Evolutionary conservation across 2,329 filamentous ascomycete genomes (phyloP).

Genomic region (Sarocladiaceae sp.): DNA sequence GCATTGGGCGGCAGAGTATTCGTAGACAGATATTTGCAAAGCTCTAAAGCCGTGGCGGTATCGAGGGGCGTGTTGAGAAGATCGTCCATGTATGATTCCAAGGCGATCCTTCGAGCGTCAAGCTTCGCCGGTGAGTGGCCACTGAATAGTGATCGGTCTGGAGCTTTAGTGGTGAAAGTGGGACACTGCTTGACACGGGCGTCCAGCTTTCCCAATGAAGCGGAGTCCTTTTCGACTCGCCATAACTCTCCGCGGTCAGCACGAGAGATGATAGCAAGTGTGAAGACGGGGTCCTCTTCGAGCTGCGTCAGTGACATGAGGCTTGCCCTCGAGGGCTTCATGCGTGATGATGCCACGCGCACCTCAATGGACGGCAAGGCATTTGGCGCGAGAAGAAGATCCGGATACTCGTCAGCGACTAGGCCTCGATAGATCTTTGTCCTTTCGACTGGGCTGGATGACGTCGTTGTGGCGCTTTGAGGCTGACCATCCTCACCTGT

Average conservation of each 20-base stretch:
- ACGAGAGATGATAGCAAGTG: slow-evolving; percentile 77
- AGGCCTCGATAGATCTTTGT: slow-evolving; percentile 69
- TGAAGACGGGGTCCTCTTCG: slow-evolving; percentile 93
- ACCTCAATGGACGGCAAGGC: slow-evolving; percentile 82
- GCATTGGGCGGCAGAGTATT: slow-evolving; percentile 58
- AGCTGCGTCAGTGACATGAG: slow-evolving; percentile 73
- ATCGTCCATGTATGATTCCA: slow-evolving; percentile 82
- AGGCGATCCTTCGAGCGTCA: slow-evolving; percentile 74
- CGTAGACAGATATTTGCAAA: slow-evolving; percentile 83
- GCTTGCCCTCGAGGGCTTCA: slow-evolving; percentile 86
- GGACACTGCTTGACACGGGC: slow-evolving; percentile 70
- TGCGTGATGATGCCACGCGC: slow-evolving; percentile 87
- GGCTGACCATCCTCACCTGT: neutral
- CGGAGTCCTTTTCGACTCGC: slow-evolving; percentile 89
- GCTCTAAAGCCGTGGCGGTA: slow-evolving; percentile 67
- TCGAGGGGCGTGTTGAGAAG: slow-evolving; percentile 81
- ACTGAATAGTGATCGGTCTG: slow-evolving; percentile 81
- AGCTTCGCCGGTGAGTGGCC: slow-evolving; percentile 93
- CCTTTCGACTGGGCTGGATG: slow-evolving; percentile 36
- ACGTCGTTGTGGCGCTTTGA: slow-evolving; percentile 16
- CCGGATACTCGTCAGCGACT: slow-evolving; percentile 80
- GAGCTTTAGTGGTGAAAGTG: slow-evolving; percentile 70
- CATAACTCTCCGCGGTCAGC: slow-evolving; percentile 76
- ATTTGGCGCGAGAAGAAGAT: slow-evolving; percentile 80
- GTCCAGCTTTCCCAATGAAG: slow-evolving; percentile 77